phyloP scores from a whole-genome alignment of 805 yeast genomes.

The Starmera pachycereana region DNA sequence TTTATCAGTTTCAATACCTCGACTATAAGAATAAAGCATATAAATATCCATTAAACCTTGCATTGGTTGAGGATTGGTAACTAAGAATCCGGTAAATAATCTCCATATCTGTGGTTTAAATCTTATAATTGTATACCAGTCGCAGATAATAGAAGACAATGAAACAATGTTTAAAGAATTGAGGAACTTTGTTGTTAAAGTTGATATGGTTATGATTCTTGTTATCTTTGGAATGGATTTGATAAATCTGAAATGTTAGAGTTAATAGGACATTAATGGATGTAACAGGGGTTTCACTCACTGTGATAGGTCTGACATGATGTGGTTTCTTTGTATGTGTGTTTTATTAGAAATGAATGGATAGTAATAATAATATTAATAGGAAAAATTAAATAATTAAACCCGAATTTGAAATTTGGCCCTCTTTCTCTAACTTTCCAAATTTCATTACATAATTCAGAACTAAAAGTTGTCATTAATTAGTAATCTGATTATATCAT shows the following conservation, averaged over 20 bases:
- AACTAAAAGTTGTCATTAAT: too few relatives aligned
- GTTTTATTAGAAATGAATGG: too few relatives aligned
- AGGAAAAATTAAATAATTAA: too few relatives aligned
- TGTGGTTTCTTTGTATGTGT: not conserved
- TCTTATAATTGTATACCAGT: slow-evolving; percentile 20
- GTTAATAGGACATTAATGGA: not conserved
- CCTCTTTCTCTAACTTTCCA: too few relatives aligned
- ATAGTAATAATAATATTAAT: too few relatives aligned
- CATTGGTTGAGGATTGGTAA: slow-evolving; percentile 31
- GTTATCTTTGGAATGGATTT: slow-evolving; percentile 48
- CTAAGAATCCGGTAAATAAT: slow-evolving; percentile 38
- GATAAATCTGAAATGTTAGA: slow-evolving; percentile 21
- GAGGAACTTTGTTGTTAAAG: slow-evolving; percentile 35
- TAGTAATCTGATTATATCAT: too few relatives aligned
- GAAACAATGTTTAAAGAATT: slow-evolving; percentile 23
- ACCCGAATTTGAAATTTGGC: too few relatives aligned
- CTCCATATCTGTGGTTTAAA: slow-evolving; percentile 33
- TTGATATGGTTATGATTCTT: slow-evolving; percentile 38
- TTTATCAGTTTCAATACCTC: slow-evolving; percentile 44
- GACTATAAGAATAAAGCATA: slow-evolving; percentile 46
- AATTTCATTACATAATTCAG: too few relatives aligned
- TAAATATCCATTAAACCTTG: slow-evolving; percentile 41
- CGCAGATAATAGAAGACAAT: slow-evolving; percentile 15
- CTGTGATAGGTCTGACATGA: slow-evolving; percentile 1
- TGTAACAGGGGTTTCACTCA: not conserved